phyloP scores from a whole-genome alignment of 441 rosid genomes.

The Francoa sonchifolia region DNA sequence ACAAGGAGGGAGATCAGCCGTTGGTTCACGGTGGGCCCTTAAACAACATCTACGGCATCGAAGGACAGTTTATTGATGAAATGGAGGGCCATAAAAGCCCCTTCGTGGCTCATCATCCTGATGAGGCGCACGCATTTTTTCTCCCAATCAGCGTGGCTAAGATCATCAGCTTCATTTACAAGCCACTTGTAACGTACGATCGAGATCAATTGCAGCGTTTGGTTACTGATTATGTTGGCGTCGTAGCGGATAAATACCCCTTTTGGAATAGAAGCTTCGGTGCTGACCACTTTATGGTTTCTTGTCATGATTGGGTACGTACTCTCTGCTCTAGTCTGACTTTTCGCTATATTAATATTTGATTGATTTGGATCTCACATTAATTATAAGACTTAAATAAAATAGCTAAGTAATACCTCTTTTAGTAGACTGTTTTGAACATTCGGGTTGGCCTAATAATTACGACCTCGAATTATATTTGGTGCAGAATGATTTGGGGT shows the following conservation, averaged over 20 bases:
- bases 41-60: slow-evolving; percentile 45
- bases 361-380: too few relatives aligned
- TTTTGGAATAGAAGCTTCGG: slow-evolving; percentile 66
- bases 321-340: neutral
- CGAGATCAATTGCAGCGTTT: slow-evolving; percentile 40
- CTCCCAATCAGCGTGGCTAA: slow-evolving; percentile 37
- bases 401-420: too few relatives aligned
- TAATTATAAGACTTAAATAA: too few relatives aligned
- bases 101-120: slow-evolving; percentile 34
- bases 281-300: slow-evolving; percentile 71
- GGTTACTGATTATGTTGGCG: slow-evolving; percentile 38
- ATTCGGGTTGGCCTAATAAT: too few relatives aligned
- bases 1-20: slow-evolving; percentile 66
- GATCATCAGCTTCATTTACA: slow-evolving; percentile 34
- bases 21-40: slow-evolving; percentile 59
- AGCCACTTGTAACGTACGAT: slow-evolving; percentile 26
- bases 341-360: too few relatives aligned
- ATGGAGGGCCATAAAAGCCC: slow-evolving; percentile 28
- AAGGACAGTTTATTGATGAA: slow-evolving; percentile 68
- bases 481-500: too few relatives aligned
- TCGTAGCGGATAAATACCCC: slow-evolving; percentile 37
- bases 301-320: slow-evolving; percentile 83
- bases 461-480: too few relatives aligned
- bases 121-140: slow-evolving; percentile 41
- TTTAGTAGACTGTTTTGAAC: too few relatives aligned